Evolutionary conservation across 768 basidiomycete species (phyloP), one percentile per base, ranked within the genome.

Genomic region (Panellus pusillus): DNA sequence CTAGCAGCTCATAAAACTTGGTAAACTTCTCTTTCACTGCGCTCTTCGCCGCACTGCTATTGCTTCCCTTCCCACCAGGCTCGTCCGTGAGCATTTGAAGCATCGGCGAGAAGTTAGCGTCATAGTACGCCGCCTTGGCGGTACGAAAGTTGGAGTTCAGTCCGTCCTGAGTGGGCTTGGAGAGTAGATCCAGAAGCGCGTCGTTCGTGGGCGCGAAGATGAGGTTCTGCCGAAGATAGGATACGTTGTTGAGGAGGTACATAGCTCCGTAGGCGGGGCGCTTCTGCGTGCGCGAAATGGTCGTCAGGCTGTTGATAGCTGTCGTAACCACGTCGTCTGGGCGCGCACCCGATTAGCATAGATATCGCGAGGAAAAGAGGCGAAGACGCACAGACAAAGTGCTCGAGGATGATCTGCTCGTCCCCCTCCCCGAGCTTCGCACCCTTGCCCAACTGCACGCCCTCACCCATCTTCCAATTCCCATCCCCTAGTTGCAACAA

Each of bases 391-490:
- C 91, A 83, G 9, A 83, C 72, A 62, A 81, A 93, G 66, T 92
- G 89, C 63, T 92, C 87, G 19, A 91, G 70, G 11, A 93, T 74
- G 15, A 77, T 70, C 36, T 69, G 71, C 61, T 86, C 83, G 50
- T 84, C 84, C 9, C 74, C 75, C 28, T 83, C 85, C 4, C 72
- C 74, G 1, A 71, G 58, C 50, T 80, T 80, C 7, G 68, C 57
- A 2, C 64, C 66, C 60, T 81, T 82, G 9, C 79, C 80, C 6
- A 87, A 82, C 61, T 79, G 77, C 18, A 89, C 77, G 6, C 89
- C 90, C 55, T 90, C 89, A 4, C 91, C 91, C 91, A 93, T 93
- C 69, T 83, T 89, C 91, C 91, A 93, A 60, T 93, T 93, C 9
- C 91, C 91, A 55, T 93, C 91, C 0, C 91, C 91, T 1, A 93